phyloP scores from a whole-genome alignment of 2,329 filamentous ascomycete species.

The Arthrinium puccinioides region DNA sequence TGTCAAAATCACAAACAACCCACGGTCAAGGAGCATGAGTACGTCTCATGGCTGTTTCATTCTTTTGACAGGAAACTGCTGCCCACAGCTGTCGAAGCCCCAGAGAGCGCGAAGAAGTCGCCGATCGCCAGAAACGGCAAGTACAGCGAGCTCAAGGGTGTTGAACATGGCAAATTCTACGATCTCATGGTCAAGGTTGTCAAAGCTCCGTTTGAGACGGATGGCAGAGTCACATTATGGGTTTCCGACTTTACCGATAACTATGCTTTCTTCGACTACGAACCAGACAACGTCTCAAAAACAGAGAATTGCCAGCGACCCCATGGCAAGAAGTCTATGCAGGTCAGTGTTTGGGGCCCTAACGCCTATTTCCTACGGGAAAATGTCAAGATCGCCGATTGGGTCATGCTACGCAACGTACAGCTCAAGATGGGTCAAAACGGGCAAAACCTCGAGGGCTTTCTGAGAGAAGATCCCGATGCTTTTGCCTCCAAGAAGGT shows the following conservation, averaged over 20 bases:
- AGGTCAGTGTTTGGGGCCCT: constrained; percentile 62
- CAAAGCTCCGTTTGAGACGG: constrained; percentile 33
- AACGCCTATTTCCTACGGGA: constrained; percentile 54
- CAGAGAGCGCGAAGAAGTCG: constrained; percentile 28
- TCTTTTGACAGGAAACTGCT: constrained; percentile 33
- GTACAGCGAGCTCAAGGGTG: constrained; percentile 58
- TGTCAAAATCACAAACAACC: constrained; percentile 9
- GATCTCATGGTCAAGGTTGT: constrained; percentile 70
- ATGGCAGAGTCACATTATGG: constrained; percentile 55
- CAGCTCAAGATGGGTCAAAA: constrained; percentile 54
- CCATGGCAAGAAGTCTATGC: constrained; percentile 62
- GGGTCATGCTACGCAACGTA: constrained; percentile 65
- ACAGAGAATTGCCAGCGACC: constrained; percentile 61
- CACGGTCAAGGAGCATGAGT: constrained; percentile 27
- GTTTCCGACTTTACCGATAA: constrained; percentile 81
- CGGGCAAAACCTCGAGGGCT: constrained; percentile 59
- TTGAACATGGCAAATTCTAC: constrained; percentile 48
- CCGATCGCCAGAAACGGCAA: constrained; percentile 41
- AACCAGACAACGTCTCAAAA: constrained; percentile 19
- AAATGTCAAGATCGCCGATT: constrained; percentile 49
- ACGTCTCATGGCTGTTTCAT: constrained; percentile 42
- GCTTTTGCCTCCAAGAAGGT: constrained; percentile 40
- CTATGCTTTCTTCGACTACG: constrained; percentile 49
- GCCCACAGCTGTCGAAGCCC: constrained; percentile 36
- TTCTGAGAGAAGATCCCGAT: constrained; percentile 57